These are phyloP conservation scores for Sporothrix variecibatus DNA, from an alignment of 2,329 filamentous ascomycete genomes.

Conservation along the genomic window DNA sequence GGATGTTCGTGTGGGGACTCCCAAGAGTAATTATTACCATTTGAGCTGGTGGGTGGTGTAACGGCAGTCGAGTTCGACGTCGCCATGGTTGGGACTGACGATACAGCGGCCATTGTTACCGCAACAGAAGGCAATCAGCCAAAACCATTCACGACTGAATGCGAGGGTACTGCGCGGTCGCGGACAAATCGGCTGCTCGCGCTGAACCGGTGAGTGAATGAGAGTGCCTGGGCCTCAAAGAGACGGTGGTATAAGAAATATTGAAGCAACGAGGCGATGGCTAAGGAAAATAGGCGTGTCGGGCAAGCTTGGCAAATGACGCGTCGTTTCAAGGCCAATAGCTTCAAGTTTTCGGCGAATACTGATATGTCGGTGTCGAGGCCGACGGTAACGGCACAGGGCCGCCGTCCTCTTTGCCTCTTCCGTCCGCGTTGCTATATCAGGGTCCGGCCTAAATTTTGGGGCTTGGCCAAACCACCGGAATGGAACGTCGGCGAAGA, in stretches of 20 bases:
- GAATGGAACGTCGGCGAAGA: too few species aligned
- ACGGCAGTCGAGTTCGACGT: conserved; percentile 42
- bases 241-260: not conserved
- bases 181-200: not conserved
- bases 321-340: not conserved
- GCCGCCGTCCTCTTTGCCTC: conserved; percentile 6
- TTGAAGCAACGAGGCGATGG: too few species aligned
- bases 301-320: not conserved
- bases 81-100: conserved; percentile 48
- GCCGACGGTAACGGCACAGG: conserved; percentile 3
- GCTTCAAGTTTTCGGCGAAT: not conserved
- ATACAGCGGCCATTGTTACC: conserved; percentile 54
- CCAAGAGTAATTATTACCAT: conserved; percentile 47
- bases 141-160: conserved; percentile 18
- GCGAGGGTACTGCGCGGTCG: too few species aligned
- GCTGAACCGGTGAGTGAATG: not conserved
- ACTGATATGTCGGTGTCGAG: not conserved
- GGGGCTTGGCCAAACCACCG: not conserved
- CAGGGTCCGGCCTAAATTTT: not conserved
- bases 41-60: conserved; percentile 52
- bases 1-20: conserved; percentile 23
- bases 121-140: conserved; percentile 24
- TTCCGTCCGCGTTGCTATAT: not conserved
- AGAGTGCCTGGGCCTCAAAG: too few species aligned
- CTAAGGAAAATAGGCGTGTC: too few species aligned